Base-by-base conservation (phyloP, 1,284 basidiomycete species). In the Tylopilus microsporus region DNA sequence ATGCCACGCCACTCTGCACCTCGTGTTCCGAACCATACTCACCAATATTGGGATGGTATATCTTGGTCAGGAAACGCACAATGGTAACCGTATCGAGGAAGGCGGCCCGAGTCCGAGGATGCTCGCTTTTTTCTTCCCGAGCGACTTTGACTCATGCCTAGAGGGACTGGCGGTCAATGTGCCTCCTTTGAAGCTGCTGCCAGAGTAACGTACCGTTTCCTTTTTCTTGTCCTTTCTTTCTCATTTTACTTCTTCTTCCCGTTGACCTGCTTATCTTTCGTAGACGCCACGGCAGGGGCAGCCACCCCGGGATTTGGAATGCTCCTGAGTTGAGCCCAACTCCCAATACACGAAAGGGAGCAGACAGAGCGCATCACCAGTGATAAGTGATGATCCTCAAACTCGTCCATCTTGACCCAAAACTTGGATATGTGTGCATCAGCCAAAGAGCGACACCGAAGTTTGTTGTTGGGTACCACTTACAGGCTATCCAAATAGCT, bases 311-410 rank as follows among this genome's bases (percentile, higher is more conserved):
- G 66, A 55, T 56, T 77, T 64, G 70, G 74, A 59, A 30, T 74
- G 32, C 63, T 75, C 68, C 75, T 79, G 52, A 83, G 73, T 65
- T 85, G 84, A 12, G 81, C 81, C 86, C 87, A 89, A 65, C 84
- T 85, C 1, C 84, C 81, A 54, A 91, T 83, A 48, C 83, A 75
- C 5, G 89, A 87, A 53, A 91, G 73, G 3, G 84, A 87, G 39
- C 84, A 77, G 65, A 91, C 83, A 19, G 84, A 86, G 47, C 84
- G 79, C 75, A 91, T 91, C 3, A 89, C 89, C 16, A 99, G 84
- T 41, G 30, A 32, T 32, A 32, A 32, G 30, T 32, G 30, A 32
- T 8, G 30, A 32, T 32, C 30, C 30, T 32, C 30, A 32, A 32
- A 8, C 30, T 32, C 30, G 30, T 32, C 30, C 30, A 6, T 32